Base-by-base conservation (phyloP, 345 rosid genomes). In the Eucalyptus decipiens region DNA sequence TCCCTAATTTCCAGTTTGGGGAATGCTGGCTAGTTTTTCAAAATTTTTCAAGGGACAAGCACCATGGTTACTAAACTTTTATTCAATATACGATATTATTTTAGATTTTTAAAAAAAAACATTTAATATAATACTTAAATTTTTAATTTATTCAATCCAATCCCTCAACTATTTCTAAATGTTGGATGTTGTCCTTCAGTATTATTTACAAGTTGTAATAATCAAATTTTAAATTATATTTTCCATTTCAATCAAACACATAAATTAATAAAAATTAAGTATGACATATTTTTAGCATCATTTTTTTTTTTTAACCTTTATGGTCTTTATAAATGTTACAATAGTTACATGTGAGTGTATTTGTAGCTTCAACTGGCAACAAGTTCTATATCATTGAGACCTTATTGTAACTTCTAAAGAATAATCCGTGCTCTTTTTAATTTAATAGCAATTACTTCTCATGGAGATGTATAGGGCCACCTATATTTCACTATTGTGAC, bases 101-200 rank as follows among this genome's bases (percentile, higher is more conserved):
- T 65, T 12, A 0, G 2, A 28, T 1, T 60, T 10, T 58, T 60
- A 3, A 28, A 5, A 3, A 28, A 5, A 28, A 60, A 1, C 6
- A 12, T 60, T 60, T 11, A 8, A 58, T 26, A 5, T 49, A 5
- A 24, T 10, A 1, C 17, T n/a, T n/a, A 65, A n/a, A n/a, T 21
- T 9, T 72, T 72, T 72, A 21, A 72, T 72, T 69, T 18, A 9
- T 69, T 69, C 43, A 21, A 37, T 72, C 2, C 0, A 72, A 0
- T n/a, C 37, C 6, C 2, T 14, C 10, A 4, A 65, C 5, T 1
- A 0, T 30, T 65, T 5, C 2, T 6, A 13, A 7, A 14, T 0
- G 37, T n/a, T n/a, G 3, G 0, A 65, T 65, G 11, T 2, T 6
- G 5, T n/a, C 40, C 21, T 65, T n/a, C 19, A n/a, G 0, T 65